Base-by-base conservation (phyloP, 345 rosid species). In the Lenwebbia sp. region DNA sequence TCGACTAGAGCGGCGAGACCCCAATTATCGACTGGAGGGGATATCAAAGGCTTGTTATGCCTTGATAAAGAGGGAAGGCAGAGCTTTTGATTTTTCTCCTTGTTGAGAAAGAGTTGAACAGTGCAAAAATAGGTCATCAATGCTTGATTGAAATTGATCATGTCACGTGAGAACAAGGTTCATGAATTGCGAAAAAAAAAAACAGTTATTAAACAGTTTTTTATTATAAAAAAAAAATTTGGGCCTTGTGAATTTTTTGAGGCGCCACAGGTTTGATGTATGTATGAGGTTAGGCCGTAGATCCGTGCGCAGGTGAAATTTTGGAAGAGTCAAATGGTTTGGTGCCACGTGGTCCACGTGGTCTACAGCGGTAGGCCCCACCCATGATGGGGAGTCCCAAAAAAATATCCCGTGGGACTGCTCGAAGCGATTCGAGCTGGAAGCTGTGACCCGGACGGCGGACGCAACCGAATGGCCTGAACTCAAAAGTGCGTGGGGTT, bases 91-190 rank as follows among this genome's bases (percentile, higher is more conserved):
- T 22, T 22, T 22, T 55, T 22, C 25, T 55, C 2, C 4, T 10
- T 10, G 5, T 22, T 21, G 58, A 22, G 4, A 23, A 54, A 54
- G 23, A 21, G 3, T 2, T 54, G 7, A 54, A 21, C 9, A 0
- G 1, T 54, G 15, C n/a, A n/a, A 14, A 19, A 7, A 30, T 30
- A 8, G 1, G 10, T 19, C 1, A 6, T 9, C 13, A 22, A 33
- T 70, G 44, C 11, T 13, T 30, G 30, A 30, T 30, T 3, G 2
- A 30, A 30, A 14, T 62, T 30, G 10, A 62, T 30, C 1, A 5
- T 3, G 7, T 55, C 21, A 1, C 0, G 3, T 17, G 44, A 1
- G 3, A 17, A 5, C 0, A 33, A 65, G 44, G 6, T 70, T 1
- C 3, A 2, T 8, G 25, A 12, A 9, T 1, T 0, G 6, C 4